Evolutionary conservation across 179 eudicot species (phyloP).

Genomic region (Spergularia azorica): DNA sequence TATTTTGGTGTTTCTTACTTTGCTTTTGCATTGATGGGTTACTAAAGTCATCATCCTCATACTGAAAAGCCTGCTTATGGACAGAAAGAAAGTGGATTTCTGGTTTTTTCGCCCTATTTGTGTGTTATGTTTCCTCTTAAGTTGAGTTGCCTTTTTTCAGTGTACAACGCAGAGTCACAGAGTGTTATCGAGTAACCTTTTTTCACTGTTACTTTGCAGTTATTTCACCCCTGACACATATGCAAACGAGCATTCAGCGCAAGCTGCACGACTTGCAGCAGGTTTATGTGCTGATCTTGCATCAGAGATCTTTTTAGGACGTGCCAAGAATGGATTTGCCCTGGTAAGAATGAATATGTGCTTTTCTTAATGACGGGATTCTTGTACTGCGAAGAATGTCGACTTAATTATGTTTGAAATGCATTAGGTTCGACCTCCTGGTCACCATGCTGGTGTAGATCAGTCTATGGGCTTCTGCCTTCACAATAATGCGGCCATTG

Average conservation of each 20-base stretch:
- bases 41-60: neutral
- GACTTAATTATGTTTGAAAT: conserved; percentile 15
- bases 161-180: neutral
- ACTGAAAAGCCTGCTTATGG: neutral
- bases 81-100: neutral
- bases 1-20: neutral
- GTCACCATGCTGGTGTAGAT: conserved; percentile 96
- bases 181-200: conserved; percentile 3
- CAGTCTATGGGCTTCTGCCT: conserved; percentile 99
- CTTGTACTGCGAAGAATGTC: conserved; percentile 7
- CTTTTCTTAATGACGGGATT: conserved; percentile 7
- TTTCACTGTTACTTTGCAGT: conserved; percentile 43
- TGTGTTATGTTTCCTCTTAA: neutral
- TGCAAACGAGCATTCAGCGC: conserved; percentile 91
- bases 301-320: conserved; percentile 66
- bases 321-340: conserved; percentile 96
- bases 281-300: conserved; percentile 99
- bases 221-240: conserved; percentile 97
- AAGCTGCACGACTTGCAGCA: conserved; percentile 97
- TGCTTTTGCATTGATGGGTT: conserved; percentile 9
- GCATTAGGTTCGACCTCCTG: conserved; percentile 93
- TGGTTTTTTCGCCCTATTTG: neutral
- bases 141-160: neutral
- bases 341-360: conserved; percentile 51
- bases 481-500: conserved; percentile 99